Evolutionary conservation across 495 filamentous ascomycete species (phyloP).

Genomic region (Sphaerosporella brunnea): DNA sequence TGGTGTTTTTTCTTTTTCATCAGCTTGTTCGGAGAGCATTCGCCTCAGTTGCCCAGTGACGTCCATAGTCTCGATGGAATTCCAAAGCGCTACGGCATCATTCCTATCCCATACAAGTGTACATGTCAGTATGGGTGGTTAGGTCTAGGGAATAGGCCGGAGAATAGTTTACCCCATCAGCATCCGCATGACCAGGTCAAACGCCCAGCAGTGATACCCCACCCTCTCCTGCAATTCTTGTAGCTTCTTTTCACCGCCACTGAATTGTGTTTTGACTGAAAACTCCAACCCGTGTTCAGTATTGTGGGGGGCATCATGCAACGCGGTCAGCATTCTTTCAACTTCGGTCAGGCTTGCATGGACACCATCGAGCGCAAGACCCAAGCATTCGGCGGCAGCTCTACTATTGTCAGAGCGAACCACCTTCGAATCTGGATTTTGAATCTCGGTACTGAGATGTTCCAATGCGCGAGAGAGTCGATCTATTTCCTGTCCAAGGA

Average conservation of each 20-base stretch:
- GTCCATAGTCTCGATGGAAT: not conserved
- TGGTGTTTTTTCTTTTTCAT: not conserved
- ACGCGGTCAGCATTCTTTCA: not conserved
- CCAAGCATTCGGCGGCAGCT: not conserved
- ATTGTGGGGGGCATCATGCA: not conserved
- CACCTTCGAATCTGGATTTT: conserved; percentile 1
- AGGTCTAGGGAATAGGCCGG: not conserved
- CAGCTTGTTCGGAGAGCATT: conserved; percentile 2
- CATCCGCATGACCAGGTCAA: conserved; percentile 2
- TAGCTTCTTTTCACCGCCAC: not conserved
- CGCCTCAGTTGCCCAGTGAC: not conserved
- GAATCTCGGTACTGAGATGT: not conserved
- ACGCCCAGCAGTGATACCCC: conserved; percentile 4
- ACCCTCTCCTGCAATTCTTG: not conserved
- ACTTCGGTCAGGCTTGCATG: not conserved
- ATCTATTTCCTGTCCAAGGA: conserved; percentile 1
- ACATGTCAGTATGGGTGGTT: not conserved
- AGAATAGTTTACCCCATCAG: not conserved
- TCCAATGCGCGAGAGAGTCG: conserved; percentile 2
- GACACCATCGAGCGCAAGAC: conserved; percentile 2
- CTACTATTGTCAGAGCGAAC: not conserved
- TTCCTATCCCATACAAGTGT: too few species aligned
- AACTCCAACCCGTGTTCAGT: not conserved
- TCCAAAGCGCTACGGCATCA: not conserved
- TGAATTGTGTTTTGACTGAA: not conserved